Base-by-base conservation (phyloP, 495 filamentous ascomycete species). In the Letharia columbiana region DNA sequence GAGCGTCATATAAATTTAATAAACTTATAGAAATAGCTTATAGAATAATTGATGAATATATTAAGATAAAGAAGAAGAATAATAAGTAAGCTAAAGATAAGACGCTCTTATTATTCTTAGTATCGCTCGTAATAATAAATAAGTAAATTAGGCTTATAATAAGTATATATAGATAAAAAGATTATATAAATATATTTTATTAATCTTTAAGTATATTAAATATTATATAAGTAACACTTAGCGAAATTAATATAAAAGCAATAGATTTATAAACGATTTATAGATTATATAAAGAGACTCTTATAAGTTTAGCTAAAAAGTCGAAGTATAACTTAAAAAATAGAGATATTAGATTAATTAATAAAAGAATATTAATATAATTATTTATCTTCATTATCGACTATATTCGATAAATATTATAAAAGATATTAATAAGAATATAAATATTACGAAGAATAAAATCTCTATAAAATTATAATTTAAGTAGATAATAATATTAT, bases 21-120 rank as follows among this genome's bases (percentile, higher is more conserved):
- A 68, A 31, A 23, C 63, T 59, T 68, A 67, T 52, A 78, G 71
- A 60, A 78, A 79, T 40, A 75, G 59, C 64, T 77, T 67, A 42
- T 75, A 79, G 4, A 68, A 49, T 2, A 18, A 13, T 45, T 42
- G 41, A 42, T 23, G 41, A 37, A 62, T 50, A 8, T 8, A 50
- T 9, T 50, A 4, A 4, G 1, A n/a, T n/a, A n/a, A 50, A 50
- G 47, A n/a, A 23, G 10, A 50, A 50, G n/a, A 28, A 50, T 11
- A 50, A n/a, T 12, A 50, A 28, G 1, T 4, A n/a, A n/a, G n/a
- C 5, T 28, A 50, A 50, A 1, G 47, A 50, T 28, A 8, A 50
- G 8, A 50, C n/a, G n/a, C n/a, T 28, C 47, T 28, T 6, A 50
- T 50, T 28, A 11, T 28, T 23, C n/a, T 50, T 28, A 50, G 47